Evolutionary conservation across 164 flowering plant genomes (phyloP), one percentile per base, ranked within the genome.

Genomic region (Amborella trichopoda): DNA sequence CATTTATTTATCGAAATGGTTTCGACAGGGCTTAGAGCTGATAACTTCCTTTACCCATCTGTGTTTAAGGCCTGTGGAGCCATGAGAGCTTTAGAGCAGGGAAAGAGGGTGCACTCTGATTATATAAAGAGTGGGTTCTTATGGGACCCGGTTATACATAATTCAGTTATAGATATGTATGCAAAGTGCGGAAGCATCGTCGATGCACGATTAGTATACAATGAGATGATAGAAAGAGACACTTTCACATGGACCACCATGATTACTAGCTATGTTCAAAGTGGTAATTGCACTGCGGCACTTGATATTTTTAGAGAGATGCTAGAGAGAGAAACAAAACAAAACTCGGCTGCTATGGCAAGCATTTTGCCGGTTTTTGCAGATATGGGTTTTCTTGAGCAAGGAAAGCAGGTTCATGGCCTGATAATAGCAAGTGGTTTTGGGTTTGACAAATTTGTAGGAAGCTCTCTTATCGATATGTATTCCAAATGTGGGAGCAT

Each of bases 131-230:
- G 44, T 40, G 69, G 69, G 33, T 56, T 60, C 23, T 32, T 19
- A 14, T 52, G 65, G 58, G 65, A 65, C 60, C 33, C 56, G 28
- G 53, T 65, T 18, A 44, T 65, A n/a, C 28, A 30, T 50, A 65
- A 65, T 60, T 65, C 69, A 17, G 46, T 65, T 13, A 43, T 65
- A 24, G 61, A 60, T 43, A 65, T 65, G 69, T 65, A 65, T 34
- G 41, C 58, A 1, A 65, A 65, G 49, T 54, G 62, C 26, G 65
- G 43, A 32, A 43, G 47, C 18, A 21, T 65, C 50, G 48, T 1
- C 13, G 69, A 65, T 44, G 61, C 69, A 2, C 22, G 52, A 25
- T 43, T 39, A 23, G 49, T 46, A 22, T 65, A 60, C 25, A 22
- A 26, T 43, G 65, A 60, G 44, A 43, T 32, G 39, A 41, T 4